Percentiles rank a stretch among this genome's conserved stretches.
phyloP scores from a whole-genome alignment of 2,329 filamentous ascomycete genomes.

The Fusarium marasasianum region DNA sequence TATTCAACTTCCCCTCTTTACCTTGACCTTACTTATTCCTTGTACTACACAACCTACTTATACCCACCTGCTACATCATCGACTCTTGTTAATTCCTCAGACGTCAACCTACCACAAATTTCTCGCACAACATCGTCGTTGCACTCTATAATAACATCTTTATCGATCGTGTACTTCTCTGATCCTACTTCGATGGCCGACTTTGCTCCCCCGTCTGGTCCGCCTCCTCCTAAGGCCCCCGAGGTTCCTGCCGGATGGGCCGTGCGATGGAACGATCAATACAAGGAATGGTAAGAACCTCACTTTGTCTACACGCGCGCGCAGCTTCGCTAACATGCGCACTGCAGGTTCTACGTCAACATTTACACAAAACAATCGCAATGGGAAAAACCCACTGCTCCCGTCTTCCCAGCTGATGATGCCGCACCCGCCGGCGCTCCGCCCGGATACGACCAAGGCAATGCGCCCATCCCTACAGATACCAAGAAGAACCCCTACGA shows the following conservation, averaged over 20 bases:
- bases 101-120: background rate
- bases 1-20: conserved; percentile 11
- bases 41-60: background rate
- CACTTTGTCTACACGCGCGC: background rate
- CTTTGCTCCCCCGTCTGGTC: conserved; percentile 62
- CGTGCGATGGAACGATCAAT: conserved; percentile 85
- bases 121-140: background rate
- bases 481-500: conserved; percentile 79
- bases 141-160: background rate
- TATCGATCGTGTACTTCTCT: background rate
- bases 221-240: conserved; percentile 69
- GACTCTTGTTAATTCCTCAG: conserved; percentile 6
- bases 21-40: background rate
- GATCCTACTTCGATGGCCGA: conserved; percentile 57
- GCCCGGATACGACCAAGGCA: conserved; percentile 68
- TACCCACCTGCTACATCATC: conserved; percentile 31
- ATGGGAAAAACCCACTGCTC: conserved; percentile 84
- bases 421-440: conserved; percentile 67
- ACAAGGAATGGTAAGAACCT: conserved; percentile 77
- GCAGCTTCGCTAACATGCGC: conserved; percentile 19
- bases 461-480: conserved; percentile 54
- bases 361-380: conserved; percentile 86
- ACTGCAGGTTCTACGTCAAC: conserved; percentile 86
- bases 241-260: conserved; percentile 77
- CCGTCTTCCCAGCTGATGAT: conserved; percentile 63